Conservation (phyloP, 2,329 filamentous ascomycete species). For the Thielaviopsis populi region DNA sequence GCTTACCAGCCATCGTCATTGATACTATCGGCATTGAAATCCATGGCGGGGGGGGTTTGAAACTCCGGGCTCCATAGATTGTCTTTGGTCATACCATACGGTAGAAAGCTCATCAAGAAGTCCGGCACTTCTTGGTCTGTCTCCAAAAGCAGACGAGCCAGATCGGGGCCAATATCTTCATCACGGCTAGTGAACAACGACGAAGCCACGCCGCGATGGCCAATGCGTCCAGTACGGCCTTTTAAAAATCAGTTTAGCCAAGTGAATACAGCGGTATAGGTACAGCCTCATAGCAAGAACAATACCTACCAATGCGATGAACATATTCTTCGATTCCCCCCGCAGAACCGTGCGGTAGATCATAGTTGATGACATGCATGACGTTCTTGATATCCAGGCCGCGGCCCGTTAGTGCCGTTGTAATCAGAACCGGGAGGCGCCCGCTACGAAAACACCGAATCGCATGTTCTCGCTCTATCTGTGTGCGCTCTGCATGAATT, state of each 20-base stretch:
- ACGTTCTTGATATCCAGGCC: conserved; percentile 81
- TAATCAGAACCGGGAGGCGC: conserved; percentile 61
- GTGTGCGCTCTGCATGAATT: conserved; percentile 75
- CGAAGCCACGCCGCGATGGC: conserved; percentile 68
- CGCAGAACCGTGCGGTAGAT: conserved; percentile 57
- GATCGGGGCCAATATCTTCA: conserved; percentile 51
- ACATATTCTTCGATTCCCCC: conserved; percentile 91
- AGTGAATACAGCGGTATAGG: no score
- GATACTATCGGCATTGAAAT: not conserved
- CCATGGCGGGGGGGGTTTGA: not conserved
- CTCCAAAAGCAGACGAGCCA: conserved; percentile 73
- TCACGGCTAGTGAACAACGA: conserved; percentile 79
- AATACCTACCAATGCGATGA: conserved; percentile 68
- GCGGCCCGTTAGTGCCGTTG: conserved; percentile 74
- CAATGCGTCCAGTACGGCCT: conserved; percentile 90
- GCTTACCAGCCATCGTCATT: not conserved
- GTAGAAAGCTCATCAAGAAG: conserved; percentile 54
- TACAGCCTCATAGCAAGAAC: no score
- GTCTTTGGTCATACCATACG: conserved; percentile 30
- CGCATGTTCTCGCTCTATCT: conserved; percentile 81
- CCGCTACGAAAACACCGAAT: conserved; percentile 72
- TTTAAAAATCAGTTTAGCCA: conserved; percentile 23
- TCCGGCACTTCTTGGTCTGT: conserved; percentile 65
- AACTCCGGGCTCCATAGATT: not conserved
- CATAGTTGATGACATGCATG: conserved; percentile 85